Evolutionary conservation across 345 rosid genomes (phyloP).

Genomic region (Eutrema yunnanense): DNA sequence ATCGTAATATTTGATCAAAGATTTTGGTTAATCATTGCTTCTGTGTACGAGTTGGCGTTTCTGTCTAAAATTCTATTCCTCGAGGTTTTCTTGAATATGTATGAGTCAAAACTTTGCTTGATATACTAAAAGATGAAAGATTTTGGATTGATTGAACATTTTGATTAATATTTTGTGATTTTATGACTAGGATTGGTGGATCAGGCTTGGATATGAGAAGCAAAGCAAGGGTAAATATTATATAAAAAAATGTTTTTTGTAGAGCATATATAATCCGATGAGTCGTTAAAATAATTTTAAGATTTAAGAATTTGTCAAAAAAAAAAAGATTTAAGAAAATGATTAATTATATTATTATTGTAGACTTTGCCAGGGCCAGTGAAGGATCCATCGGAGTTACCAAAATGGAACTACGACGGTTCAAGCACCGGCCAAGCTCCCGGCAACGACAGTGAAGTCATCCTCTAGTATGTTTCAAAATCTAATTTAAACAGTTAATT

Average conservation of each 20-base stretch:
- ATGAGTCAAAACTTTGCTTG: neutral
- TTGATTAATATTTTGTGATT: neutral
- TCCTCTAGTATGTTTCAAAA: constrained; percentile 44
- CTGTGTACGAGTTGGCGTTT: neutral
- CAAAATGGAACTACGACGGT: constrained; percentile 85
- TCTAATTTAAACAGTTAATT: neutral
- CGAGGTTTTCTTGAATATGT: neutral
- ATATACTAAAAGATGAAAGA: neutral
- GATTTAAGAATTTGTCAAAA: neutral
- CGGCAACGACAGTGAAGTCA: constrained; percentile 77
- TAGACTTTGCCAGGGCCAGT: constrained; percentile 60
- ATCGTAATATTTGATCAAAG: neutral
- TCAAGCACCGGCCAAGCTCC: constrained; percentile 77
- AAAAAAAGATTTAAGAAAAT: neutral
- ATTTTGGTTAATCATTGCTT: neutral
- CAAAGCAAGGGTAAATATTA: constrained; percentile 51
- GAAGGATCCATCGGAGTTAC: constrained; percentile 53
- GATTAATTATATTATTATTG: neutral
- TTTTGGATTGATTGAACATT: neutral
- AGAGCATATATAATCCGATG: neutral
- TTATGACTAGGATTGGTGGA: constrained; percentile 58
- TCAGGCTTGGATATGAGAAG: constrained; percentile 73
- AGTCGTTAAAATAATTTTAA: neutral
- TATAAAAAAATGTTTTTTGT: no score
- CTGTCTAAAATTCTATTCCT: neutral